Conservation (phyloP, 306 rosid genomes). For the Fragaria iinumae region DNA sequence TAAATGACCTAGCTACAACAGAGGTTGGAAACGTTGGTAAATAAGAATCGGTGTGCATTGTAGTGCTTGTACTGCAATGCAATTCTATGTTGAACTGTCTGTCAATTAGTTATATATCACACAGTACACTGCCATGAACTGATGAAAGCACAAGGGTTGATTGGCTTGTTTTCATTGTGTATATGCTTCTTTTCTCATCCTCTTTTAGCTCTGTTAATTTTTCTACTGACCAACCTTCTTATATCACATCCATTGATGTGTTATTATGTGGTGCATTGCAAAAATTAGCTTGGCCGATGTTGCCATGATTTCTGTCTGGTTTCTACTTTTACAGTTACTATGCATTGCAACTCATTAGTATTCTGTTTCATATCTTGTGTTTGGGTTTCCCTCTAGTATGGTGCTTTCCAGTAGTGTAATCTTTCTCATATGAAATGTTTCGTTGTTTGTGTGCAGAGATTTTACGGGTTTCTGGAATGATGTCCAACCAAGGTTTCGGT, state of each 20-base stretch:
- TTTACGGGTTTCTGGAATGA: slow-evolving; percentile 87
- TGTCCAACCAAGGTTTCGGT: slow-evolving; percentile 96
- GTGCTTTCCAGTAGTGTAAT: slow-evolving; percentile 15
- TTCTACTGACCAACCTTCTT: not conserved
- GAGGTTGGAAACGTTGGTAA: no score
- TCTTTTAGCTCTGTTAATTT: not conserved
- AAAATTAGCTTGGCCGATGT: slow-evolving; percentile 7
- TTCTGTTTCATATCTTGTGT: not conserved
- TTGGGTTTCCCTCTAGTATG: slow-evolving; percentile 2
- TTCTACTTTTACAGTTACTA: not conserved
- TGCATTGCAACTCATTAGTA: not conserved
- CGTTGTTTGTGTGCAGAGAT: slow-evolving; percentile 63
- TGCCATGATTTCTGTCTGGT: not conserved
- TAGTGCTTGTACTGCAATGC: slow-evolving; percentile 16
- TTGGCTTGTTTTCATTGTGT: slow-evolving; percentile 20
- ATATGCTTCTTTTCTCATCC: not conserved
- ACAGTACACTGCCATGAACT: not conserved
- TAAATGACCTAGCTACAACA: no score
- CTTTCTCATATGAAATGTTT: slow-evolving; percentile 33
- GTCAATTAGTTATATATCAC: slow-evolving; percentile 3
- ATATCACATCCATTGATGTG: not conserved
- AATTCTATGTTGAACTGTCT: slow-evolving; percentile 3
- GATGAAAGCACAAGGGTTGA: not conserved
- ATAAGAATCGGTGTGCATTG: not conserved
- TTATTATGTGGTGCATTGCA: slow-evolving; percentile 13